Evolutionary conservation across 805 yeast genomes (phyloP).

Genomic region (Groenewaldozyma salmanticensis): DNA sequence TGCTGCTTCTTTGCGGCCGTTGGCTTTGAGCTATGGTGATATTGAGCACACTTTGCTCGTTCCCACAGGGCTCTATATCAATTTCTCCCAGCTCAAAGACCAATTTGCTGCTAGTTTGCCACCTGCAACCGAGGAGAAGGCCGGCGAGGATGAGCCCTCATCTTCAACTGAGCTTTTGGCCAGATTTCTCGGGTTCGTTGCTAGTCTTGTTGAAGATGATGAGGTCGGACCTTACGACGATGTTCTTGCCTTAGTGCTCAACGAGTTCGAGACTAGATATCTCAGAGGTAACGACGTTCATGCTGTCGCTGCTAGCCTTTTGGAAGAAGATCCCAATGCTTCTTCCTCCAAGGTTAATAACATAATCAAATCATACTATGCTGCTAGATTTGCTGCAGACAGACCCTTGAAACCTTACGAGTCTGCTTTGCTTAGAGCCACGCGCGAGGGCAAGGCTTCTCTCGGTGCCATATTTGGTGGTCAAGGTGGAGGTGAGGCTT

Average conservation of each 20-base stretch:
- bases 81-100: conserved; percentile 79
- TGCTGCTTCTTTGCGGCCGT: conserved; percentile 59
- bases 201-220: conserved; percentile 26
- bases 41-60: conserved; percentile 83
- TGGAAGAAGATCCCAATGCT: conserved; percentile 43
- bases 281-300: conserved; percentile 76
- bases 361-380: conserved; percentile 71
- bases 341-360: conserved; percentile 60
- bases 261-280: conserved; percentile 79
- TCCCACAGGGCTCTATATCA: conserved; percentile 69
- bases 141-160: conserved; percentile 80
- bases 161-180: conserved; percentile 79
- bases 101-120: conserved; percentile 65
- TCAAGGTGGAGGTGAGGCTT: conserved; percentile 97
- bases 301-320: conserved; percentile 66
- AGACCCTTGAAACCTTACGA: conserved; percentile 41
- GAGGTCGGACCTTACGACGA: conserved; percentile 51
- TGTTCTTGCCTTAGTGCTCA: conserved; percentile 57
- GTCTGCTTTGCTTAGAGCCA: conserved; percentile 57
- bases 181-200: conserved; percentile 59
- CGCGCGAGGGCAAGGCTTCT: conserved; percentile 45
- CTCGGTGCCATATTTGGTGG: conserved; percentile 93
- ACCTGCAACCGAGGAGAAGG: conserved; percentile 76
- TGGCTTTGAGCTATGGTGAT: conserved; percentile 73
- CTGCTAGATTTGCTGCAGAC: conserved; percentile 42